Conservation (phyloP, 192 early-diverging fungal species). For the Podila minutissima region DNA sequence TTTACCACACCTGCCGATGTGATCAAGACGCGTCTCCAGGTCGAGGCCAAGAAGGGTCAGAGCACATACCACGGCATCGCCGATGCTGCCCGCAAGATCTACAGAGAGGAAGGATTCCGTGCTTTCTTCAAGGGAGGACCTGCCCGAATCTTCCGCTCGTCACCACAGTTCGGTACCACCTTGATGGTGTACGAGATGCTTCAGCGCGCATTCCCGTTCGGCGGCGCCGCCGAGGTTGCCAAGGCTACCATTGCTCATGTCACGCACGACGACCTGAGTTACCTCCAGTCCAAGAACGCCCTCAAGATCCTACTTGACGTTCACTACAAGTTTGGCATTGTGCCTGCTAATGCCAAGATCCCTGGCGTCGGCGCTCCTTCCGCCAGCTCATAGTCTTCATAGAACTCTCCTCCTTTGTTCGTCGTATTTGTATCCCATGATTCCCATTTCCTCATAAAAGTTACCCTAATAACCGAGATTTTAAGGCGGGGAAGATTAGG, state of each 20-base stretch:
- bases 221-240: slow-evolving; percentile 21
- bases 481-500: too few relatives aligned
- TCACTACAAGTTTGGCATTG: slow-evolving; percentile 53
- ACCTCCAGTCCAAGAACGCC: slow-evolving; percentile 62
- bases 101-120: slow-evolving; percentile 88
- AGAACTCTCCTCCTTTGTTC: too few relatives aligned
- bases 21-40: slow-evolving; percentile 97
- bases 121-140: slow-evolving; percentile 98
- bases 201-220: slow-evolving; percentile 71
- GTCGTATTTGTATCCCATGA: too few relatives aligned
- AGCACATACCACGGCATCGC: slow-evolving; percentile 85
- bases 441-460: too few relatives aligned
- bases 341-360: slow-evolving; percentile 33
- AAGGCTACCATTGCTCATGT: slow-evolving; percentile 17
- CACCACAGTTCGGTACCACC: slow-evolving; percentile 98
- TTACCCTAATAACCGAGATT: too few relatives aligned
- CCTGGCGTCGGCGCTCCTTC: slow-evolving; percentile 9
- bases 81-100: slow-evolving; percentile 90
- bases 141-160: slow-evolving; percentile 88
- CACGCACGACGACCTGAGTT: slow-evolving; percentile 42
- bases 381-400: slow-evolving; percentile 12
- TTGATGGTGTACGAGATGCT: slow-evolving; percentile 92
- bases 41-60: slow-evolving; percentile 89
- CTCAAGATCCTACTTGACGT: slow-evolving; percentile 65
- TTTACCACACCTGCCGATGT: slow-evolving; percentile 98